These are phyloP conservation scores for Ramichloridium luteum DNA, from an alignment of 2,329 filamentous ascomycete species.

Conservation along the genomic window DNA sequence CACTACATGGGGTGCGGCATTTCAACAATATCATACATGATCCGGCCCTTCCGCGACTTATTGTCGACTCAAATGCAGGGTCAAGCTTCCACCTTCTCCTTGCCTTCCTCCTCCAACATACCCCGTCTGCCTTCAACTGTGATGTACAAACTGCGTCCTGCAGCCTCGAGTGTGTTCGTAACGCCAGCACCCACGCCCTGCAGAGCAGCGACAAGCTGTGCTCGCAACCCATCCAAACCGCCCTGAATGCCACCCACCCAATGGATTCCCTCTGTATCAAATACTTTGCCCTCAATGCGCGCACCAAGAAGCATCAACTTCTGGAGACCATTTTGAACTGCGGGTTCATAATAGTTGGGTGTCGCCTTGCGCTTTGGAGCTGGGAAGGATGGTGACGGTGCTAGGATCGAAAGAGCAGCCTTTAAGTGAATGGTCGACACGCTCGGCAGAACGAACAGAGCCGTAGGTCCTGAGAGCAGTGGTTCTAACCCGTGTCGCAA, in stretches of 20 bases:
- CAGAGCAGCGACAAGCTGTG: constrained; percentile 69
- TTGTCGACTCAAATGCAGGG: no score
- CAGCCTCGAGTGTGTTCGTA: constrained; percentile 65
- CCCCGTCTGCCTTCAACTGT: constrained; percentile 71
- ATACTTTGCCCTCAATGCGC: constrained; percentile 71
- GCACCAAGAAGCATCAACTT: constrained; percentile 83
- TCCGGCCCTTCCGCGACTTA: no score
- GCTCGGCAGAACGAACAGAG: constrained; percentile 64
- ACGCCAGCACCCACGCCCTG: constrained; percentile 68
- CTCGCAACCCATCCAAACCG: constrained; percentile 66
- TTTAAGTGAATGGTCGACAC: constrained; percentile 78
- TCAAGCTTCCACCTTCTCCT: constrained; percentile 16
- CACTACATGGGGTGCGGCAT: no score
- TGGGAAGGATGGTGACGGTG: constrained; percentile 63
- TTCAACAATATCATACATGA: no score
- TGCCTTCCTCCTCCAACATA: constrained; percentile 64
- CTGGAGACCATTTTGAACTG: constrained; percentile 67
- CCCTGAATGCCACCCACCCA: constrained; percentile 70
- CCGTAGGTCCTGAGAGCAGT: constrained; percentile 69
- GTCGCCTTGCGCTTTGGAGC: constrained; percentile 63
- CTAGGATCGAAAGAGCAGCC: constrained; percentile 64
- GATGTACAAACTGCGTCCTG: constrained; percentile 71
- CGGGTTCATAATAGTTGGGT: constrained; percentile 68
- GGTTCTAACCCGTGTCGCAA: constrained; percentile 51
- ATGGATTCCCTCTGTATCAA: constrained; percentile 59